phyloP scores from a whole-genome alignment of 345 rosid species.

The Luvunga scandens region DNA sequence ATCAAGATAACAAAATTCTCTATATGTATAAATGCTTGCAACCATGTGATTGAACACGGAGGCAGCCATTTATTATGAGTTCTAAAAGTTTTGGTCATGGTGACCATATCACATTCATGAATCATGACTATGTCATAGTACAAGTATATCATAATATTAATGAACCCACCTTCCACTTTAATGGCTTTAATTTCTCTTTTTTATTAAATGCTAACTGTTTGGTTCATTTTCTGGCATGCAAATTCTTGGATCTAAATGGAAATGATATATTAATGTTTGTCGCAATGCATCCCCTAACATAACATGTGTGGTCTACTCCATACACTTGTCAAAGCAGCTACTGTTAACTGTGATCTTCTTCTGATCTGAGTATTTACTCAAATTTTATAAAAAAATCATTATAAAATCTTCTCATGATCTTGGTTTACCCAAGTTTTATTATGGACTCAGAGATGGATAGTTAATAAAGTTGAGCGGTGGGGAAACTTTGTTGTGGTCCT shows the following conservation, averaged over 20 bases:
- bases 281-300: background rate
- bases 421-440: too few relatives aligned
- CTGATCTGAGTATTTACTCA: too few relatives aligned
- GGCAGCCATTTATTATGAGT: background rate
- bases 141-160: constrained; percentile 14
- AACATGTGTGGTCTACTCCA: background rate
- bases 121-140: background rate
- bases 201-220: background rate
- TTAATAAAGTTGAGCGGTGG: background rate
- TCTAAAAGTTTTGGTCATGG: background rate
- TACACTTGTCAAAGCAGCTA: too few relatives aligned
- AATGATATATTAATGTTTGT: background rate
- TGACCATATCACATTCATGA: constrained; percentile 12
- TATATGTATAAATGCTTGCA: background rate
- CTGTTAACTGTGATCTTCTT: background rate
- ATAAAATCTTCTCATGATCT: too few relatives aligned
- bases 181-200: background rate
- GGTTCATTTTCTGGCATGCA: background rate
- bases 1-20: background rate
- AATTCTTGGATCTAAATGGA: background rate
- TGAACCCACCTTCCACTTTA: constrained; percentile 11
- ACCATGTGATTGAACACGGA: background rate
- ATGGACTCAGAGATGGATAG: background rate
- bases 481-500: too few relatives aligned
- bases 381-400: too few relatives aligned